Percentiles rank a stretch among this genome's conserved stretches.
These are phyloP conservation scores for Amesomyces nigricolor DNA, from an alignment of 2,329 filamentous ascomycete species.

Conservation along the genomic window DNA sequence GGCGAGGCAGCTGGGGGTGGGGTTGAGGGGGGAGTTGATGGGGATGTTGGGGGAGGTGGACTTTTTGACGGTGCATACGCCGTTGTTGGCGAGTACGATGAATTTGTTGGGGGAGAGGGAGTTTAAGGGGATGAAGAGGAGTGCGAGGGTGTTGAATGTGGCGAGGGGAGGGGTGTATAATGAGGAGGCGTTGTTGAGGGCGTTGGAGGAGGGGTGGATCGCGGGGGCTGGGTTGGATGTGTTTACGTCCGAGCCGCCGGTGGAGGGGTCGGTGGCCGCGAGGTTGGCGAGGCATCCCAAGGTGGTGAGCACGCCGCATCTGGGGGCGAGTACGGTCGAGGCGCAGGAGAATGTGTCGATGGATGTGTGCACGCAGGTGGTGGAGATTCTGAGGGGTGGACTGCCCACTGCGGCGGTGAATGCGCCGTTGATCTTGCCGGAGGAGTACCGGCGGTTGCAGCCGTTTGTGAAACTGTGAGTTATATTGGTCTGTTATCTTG, in stretches of 20 bases:
- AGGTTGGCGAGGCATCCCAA: constrained; percentile 62
- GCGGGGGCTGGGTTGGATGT: constrained; percentile 76
- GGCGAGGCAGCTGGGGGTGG: constrained; percentile 61
- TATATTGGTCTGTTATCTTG: neutral
- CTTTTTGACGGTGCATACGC: constrained; percentile 77
- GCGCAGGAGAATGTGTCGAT: constrained; percentile 80
- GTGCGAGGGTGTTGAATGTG: constrained; percentile 71
- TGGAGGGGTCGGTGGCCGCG: constrained; percentile 52
- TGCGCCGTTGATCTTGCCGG: constrained; percentile 72
- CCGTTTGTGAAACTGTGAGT: constrained; percentile 61
- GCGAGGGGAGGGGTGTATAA: constrained; percentile 77
- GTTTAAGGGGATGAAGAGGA: constrained; percentile 64
- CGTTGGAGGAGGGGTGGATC: constrained; percentile 64
- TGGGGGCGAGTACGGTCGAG: constrained; percentile 74
- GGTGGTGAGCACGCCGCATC: constrained; percentile 72
- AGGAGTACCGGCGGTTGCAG: constrained; percentile 72
- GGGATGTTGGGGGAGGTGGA: constrained; percentile 62
- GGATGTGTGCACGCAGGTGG: constrained; percentile 75
- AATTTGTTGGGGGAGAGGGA: constrained; percentile 66
- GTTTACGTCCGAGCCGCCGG: constrained; percentile 64
- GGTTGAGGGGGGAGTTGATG: constrained; percentile 51
- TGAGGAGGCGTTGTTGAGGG: constrained; percentile 64
- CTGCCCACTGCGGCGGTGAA: constrained; percentile 74
- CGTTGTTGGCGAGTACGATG: constrained; percentile 69
- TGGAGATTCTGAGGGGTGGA: constrained; percentile 65